Evolutionary conservation across 495 filamentous ascomycete genomes (phyloP), one percentile per base, ranked within the genome.

Genomic region (Talaromyces trachyspermus): DNA sequence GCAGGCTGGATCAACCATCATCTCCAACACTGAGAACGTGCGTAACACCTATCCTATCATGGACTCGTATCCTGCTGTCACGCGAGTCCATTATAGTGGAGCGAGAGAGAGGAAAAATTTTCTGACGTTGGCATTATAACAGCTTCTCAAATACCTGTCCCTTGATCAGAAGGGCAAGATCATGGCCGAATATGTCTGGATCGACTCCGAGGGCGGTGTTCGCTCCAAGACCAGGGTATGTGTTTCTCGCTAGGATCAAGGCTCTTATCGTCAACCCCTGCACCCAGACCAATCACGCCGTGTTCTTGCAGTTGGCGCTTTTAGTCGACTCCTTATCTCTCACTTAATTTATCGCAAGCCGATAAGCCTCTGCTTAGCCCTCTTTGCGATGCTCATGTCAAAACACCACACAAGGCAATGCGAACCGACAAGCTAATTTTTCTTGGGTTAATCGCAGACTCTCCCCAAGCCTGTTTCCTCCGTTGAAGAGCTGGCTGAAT

Each of bases 141-240:
- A 96, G 88, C 83, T 96, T 68, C 64, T 85, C 63, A 95, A 95
- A 68, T 98, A 95, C 79, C 78, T 91, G 69, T 70, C 75, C 56
- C 86, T 98, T 53, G 83, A 88, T 62, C 92, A 97, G 76, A 86
- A 85, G 59, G 89, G 89, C 62, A 71, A 62, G 27, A 69, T 89
- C 55, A 86, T 91, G 62, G 89, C 89, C 50, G 92, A 98, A 73
- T 98, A 96, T 76, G 83, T 98, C 74, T 98, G 92, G 92, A 90
- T 98, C 59, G 92, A 98, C 65, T 68, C 80, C 55, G 63, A 65
- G 49, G 84, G 83, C 60, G 85, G 83, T 52, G 74, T 83, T 55
- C 87, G 89, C 51, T 89, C 86, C 63, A 95, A 95, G 73, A 86
- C 86, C 57, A 90, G 89, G 80, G 92, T 95, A 73, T 75, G 88